Conservation (phyloP, 768 basidiomycete species). For the Mycena leptocephala region DNA sequence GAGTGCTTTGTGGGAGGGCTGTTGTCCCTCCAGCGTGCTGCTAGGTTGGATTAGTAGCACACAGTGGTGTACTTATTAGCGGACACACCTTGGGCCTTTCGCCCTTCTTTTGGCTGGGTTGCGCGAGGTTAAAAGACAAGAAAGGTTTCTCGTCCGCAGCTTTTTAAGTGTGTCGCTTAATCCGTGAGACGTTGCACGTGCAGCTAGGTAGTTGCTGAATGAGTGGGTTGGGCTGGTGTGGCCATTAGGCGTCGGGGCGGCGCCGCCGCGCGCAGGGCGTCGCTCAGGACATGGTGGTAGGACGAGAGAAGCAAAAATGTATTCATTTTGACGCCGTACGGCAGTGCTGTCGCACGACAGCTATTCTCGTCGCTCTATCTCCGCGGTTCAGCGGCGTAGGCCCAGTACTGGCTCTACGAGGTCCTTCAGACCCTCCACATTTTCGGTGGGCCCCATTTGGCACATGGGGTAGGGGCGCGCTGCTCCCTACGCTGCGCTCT, state of each 20-base stretch:
- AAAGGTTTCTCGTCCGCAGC: neutral
- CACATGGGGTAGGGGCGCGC: conserved; percentile 8
- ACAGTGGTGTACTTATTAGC: neutral
- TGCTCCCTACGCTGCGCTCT: too few species aligned
- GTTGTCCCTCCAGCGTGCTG: neutral
- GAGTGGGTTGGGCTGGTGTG: neutral
- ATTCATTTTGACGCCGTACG: neutral
- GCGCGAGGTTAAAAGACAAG: neutral
- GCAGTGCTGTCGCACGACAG: neutral
- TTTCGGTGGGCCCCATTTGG: neutral
- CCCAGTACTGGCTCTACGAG: neutral
- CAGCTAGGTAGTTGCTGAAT: neutral
- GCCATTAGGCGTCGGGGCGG: neutral
- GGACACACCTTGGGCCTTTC: neutral
- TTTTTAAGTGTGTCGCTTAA: neutral
- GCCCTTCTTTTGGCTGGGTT: neutral
- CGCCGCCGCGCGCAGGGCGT: neutral
- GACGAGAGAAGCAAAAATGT: neutral
- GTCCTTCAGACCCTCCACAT: neutral
- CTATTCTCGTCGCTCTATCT: neutral
- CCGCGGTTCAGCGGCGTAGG: neutral
- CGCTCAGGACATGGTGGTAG: neutral
- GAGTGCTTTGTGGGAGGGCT: neutral
- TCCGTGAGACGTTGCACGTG: neutral
- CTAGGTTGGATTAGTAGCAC: neutral